A percentile compares a stretch with the other conserved stretches of the same genome.
Conservation (phyloP, 306 rosid species). For the Cercis canadensis region DNA sequence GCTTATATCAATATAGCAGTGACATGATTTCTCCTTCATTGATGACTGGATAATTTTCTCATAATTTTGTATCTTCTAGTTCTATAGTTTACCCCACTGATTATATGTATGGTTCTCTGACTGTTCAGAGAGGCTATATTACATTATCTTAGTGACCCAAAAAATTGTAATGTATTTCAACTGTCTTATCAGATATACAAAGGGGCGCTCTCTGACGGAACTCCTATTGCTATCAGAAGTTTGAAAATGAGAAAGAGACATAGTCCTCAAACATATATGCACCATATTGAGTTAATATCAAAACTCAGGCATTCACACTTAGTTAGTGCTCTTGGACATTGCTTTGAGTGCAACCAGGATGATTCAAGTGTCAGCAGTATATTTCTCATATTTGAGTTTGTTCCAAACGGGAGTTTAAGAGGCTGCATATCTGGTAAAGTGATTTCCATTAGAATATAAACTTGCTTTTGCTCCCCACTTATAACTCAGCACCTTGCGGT, state of each 20-base stretch:
- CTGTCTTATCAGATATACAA: constrained; percentile 62
- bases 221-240: constrained; percentile 65
- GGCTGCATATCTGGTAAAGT: constrained; percentile 77
- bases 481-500: too few relatives aligned
- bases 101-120: neutral
- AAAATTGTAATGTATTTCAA: constrained; percentile 3
- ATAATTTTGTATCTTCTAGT: constrained; percentile 4
- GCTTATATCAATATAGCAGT: neutral
- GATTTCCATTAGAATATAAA: neutral
- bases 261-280: constrained; percentile 66
- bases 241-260: constrained; percentile 70
- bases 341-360: constrained; percentile 75
- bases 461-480: too few relatives aligned
- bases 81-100: constrained; percentile 5
- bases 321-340: constrained; percentile 94
- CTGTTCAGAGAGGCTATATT: neutral
- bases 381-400: constrained; percentile 75
- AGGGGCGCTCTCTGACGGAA: constrained; percentile 86
- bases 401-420: constrained; percentile 68
- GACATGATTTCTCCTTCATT: neutral
- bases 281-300: constrained; percentile 78
- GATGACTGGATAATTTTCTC: neutral
- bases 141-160: neutral
- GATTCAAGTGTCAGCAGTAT: constrained; percentile 68
- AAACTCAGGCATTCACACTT: constrained; percentile 83